Percentiles rank a stretch among this genome's conserved stretches.
phyloP scores from a whole-genome alignment of 1,284 basidiomycete genomes.

The Leccinum subatratum region DNA sequence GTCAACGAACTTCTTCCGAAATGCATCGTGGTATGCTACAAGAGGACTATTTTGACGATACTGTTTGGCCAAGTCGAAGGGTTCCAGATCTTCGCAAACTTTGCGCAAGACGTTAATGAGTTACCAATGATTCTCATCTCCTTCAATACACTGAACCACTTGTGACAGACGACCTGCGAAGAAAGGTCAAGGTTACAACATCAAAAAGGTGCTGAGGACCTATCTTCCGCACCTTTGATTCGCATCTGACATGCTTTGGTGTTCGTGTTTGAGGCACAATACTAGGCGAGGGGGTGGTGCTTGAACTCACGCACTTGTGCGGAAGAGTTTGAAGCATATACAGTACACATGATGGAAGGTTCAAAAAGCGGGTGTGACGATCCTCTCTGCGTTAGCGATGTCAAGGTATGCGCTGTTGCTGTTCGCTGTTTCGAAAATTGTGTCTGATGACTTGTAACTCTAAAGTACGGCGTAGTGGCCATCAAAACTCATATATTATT shows the following conservation, averaged over 20 bases:
- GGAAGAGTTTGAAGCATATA: constrained; percentile 13
- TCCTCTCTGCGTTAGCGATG: constrained; percentile 23
- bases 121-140: not conserved
- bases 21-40: constrained; percentile 21
- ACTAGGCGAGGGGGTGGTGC: not conserved
- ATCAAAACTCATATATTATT: constrained; percentile 17
- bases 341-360: no score
- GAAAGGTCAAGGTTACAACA: constrained; percentile 13
- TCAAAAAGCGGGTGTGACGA: constrained; percentile 25
- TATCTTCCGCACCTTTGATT: constrained; percentile 22
- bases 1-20: constrained; percentile 12
- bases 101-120: constrained; percentile 23
- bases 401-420: constrained; percentile 12
- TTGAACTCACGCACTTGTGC: constrained; percentile 15
- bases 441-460: not conserved
- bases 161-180: constrained; percentile 17
- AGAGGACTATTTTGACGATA: constrained; percentile 28
- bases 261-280: not conserved
- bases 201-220: constrained; percentile 15
- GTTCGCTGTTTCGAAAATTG: not conserved
- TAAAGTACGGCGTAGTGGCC: constrained; percentile 16
- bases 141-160: constrained; percentile 2
- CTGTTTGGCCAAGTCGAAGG: constrained; percentile 25
- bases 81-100: constrained; percentile 26
- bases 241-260: not conserved